These are phyloP conservation scores for Phytophthora melonis DNA, from an alignment of 352 stramenopile genomes.

Conservation along the genomic window DNA sequence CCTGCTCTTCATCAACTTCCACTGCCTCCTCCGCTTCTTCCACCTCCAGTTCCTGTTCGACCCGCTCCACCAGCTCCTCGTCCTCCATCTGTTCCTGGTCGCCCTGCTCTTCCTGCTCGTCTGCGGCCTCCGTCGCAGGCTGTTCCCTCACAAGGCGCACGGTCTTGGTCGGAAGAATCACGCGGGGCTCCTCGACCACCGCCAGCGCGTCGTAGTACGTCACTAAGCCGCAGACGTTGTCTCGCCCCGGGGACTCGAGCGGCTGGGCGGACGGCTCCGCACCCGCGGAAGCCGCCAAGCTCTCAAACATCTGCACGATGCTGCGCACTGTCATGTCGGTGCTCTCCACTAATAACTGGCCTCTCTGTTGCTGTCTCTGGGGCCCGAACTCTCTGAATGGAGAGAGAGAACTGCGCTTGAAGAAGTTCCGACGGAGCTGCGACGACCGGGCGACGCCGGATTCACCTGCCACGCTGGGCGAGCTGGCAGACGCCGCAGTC, in stretches of 20 bases:
- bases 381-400: constrained; percentile 31
- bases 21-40: constrained; percentile 1
- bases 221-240: constrained; percentile 39
- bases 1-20: neutral
- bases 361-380: constrained; percentile 5
- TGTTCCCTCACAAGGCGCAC: constrained; percentile 15
- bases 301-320: constrained; percentile 50
- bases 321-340: constrained; percentile 45
- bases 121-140: neutral
- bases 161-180: constrained; percentile 25
- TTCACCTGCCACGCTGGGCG: constrained; percentile 17
- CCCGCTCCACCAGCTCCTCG: constrained; percentile 7
- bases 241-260: constrained; percentile 22
- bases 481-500: constrained; percentile 18
- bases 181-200: constrained; percentile 26
- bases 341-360: constrained; percentile 13
- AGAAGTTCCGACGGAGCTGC: constrained; percentile 27
- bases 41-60: neutral
- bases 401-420: constrained; percentile 32
- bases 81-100: constrained; percentile 4
- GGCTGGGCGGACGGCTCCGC: constrained; percentile 7
- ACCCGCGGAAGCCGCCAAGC: constrained; percentile 23
- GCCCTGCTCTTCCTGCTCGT: constrained; percentile 10
- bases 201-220: constrained; percentile 44
- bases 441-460: constrained; percentile 25